Base-by-base conservation (phyloP, 2,329 filamentous ascomycete genomes). In the Samsoniella hepiali region DNA sequence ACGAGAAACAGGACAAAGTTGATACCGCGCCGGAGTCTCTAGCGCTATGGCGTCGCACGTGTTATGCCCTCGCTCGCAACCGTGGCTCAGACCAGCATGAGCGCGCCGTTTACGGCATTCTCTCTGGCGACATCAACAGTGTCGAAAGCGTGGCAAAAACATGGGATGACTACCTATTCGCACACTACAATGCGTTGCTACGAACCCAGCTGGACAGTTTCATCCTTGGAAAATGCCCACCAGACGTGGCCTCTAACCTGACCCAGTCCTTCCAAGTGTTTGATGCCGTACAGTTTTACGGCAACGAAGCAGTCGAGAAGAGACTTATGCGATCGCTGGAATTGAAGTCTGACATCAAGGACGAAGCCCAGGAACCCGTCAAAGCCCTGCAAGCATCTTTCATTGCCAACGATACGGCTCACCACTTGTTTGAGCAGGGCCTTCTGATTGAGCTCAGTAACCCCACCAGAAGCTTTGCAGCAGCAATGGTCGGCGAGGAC, bases 151-250 rank as follows among this genome's bases (percentile, higher is more conserved):
- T 94, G 45, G 93, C 91, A 72, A 82, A 84, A 58, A 87, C 83
- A 29, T 96, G 93, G 89, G 91, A 97, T 68, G 94, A 98, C 71
- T 87, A 89, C 69, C 82, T 97, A 22, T 97, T 95, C 74, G 88
- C 89, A 42, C 88, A 93, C 73, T 95, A 95, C 79, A 97, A 96
- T 71, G 88, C 91, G n/a, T 79, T 94, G 5, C 77, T 97, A 10
- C 84, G 93, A 61, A 86, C 87, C 2, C 89, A 94, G 69, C 94
- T 96, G 72, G 90, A 94, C 68, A 79, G 80, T 3, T 96, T 90
- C 71, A 77, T 91, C 63, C 77, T 85, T 65, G 78, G 77, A 29
- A 78, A 82, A 66, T 82, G 84, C 68, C 79, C 85, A 11, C 76
- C 83, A 22, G 81, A 82, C 40, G 75, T 82, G 22, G 78, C 84